Conservation (phyloP, 352 stramenopile genomes). For the Pilasporangium apinafurcum region DNA sequence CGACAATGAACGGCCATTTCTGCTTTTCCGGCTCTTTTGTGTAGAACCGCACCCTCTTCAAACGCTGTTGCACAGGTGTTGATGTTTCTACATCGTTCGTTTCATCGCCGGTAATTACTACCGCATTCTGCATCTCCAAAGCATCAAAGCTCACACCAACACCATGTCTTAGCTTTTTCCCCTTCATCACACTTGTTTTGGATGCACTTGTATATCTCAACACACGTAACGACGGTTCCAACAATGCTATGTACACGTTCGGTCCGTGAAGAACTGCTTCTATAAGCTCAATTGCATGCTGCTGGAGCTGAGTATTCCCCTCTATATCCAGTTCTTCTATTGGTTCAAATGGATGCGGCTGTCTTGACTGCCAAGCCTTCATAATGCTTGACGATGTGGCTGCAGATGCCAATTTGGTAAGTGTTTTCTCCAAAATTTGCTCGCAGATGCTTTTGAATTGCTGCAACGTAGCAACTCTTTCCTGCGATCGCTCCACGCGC, state of each 20-base stretch:
- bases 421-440: constrained; percentile 4
- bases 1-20: constrained; percentile 61
- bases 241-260: constrained; percentile 57
- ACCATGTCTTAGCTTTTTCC: constrained; percentile 49
- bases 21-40: constrained; percentile 11
- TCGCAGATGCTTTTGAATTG: constrained; percentile 21
- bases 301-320: constrained; percentile 23
- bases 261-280: constrained; percentile 21
- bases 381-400: background rate
- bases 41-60: constrained; percentile 32
- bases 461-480: constrained; percentile 18
- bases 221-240: constrained; percentile 36
- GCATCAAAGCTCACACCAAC: constrained; percentile 52
- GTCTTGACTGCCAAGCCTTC: background rate
- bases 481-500: constrained; percentile 35
- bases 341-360: constrained; percentile 9
- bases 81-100: constrained; percentile 3
- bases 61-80: background rate
- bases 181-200: constrained; percentile 39
- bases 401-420: background rate
- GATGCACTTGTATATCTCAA: constrained; percentile 54
- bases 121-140: constrained; percentile 23
- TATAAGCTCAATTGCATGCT: constrained; percentile 21
- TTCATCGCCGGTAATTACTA: constrained; percentile 45
- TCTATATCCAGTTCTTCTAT: constrained; percentile 43